A percentile compares a stretch with the other conserved stretches of the same genome.
Conservation (phyloP, 208 protist genomes). For the Trypanosoma caninum region DNA sequence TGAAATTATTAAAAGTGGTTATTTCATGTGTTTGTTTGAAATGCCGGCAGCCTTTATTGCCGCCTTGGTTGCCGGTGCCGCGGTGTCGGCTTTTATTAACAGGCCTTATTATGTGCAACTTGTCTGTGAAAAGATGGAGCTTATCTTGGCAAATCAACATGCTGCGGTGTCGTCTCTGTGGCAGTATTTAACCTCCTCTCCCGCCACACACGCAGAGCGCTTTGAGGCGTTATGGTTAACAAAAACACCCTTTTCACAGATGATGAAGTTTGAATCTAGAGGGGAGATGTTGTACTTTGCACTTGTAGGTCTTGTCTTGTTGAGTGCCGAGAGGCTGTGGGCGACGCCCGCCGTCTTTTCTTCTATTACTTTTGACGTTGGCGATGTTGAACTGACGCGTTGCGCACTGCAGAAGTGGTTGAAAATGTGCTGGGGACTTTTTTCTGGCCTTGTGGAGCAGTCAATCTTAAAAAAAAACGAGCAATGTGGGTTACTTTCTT, state of each 20-base stretch:
- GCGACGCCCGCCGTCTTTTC: slow-evolving; percentile 1
- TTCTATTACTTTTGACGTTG: slow-evolving; percentile 4
- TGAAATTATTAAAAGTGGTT: slow-evolving; percentile 41
- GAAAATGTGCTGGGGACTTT: slow-evolving; percentile 47
- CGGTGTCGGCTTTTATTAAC: slow-evolving; percentile 10
- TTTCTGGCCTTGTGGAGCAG: slow-evolving; percentile 39
- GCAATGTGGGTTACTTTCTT: slow-evolving; percentile 17
- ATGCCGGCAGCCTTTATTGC: slow-evolving; percentile 46
- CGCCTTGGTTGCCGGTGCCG: slow-evolving; percentile 11
- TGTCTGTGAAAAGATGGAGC: slow-evolving; percentile 53
- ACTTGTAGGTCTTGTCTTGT: slow-evolving; percentile 52
- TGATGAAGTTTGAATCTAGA: slow-evolving; percentile 71
- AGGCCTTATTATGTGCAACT: slow-evolving; percentile 25
- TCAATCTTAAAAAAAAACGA: slow-evolving; percentile 18
- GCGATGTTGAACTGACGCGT: slow-evolving; percentile 26
- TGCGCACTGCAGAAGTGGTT: slow-evolving; percentile 49
- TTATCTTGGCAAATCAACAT: slow-evolving; percentile 44
- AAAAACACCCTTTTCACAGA: slow-evolving; percentile 18
- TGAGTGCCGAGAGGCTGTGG: slow-evolving; percentile 59
- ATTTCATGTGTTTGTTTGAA: slow-evolving; percentile 6
- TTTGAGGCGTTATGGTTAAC: slow-evolving; percentile 79
- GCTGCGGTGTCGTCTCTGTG: slow-evolving; percentile 41
- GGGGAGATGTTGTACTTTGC: slow-evolving; percentile 73
- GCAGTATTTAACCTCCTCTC: slow-evolving; percentile 39
- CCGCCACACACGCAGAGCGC: slow-evolving; percentile 60